A percentile compares a stretch with the other conserved stretches of the same genome.
Conservation (phyloP, 208 protist species). For the Blechomonas ayalai region DNA sequence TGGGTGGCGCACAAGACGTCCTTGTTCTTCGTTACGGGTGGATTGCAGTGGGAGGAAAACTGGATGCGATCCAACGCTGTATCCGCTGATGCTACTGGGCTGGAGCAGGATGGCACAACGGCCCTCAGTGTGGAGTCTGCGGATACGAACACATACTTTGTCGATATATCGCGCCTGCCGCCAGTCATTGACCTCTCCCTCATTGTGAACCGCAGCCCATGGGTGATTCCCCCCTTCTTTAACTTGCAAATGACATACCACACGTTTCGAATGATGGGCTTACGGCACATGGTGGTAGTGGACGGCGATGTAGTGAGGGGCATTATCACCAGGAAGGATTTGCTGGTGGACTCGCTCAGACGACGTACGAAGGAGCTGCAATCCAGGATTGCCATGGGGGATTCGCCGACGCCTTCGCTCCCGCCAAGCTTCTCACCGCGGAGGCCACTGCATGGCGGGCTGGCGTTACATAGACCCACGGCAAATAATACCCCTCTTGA, state of each 20-base stretch:
- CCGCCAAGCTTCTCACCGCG: too few relatives aligned
- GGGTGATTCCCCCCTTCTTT: conserved; percentile 81
- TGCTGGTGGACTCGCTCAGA: conserved; percentile 63
- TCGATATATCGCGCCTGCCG: conserved; percentile 27
- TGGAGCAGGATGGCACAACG: neutral
- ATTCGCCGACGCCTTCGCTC: too few relatives aligned
- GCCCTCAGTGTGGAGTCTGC: neutral
- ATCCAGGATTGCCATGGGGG: neutral
- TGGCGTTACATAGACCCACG: too few relatives aligned
- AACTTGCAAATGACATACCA: conserved; percentile 83
- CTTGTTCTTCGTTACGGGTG: conserved; percentile 42
- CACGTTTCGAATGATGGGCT: conserved; percentile 89
- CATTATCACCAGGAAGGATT: conserved; percentile 92
- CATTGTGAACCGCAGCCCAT: conserved; percentile 87
- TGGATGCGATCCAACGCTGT: conserved; percentile 27
- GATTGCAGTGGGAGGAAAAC: conserved; percentile 20
- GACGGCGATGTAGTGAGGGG: conserved; percentile 75
- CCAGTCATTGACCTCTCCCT: conserved; percentile 59
- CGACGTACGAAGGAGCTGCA: conserved; percentile 40
- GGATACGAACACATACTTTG: conserved; percentile 1
- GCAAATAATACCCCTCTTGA: too few relatives aligned
- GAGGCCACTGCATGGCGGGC: too few relatives aligned
- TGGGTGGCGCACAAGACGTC: conserved; percentile 67
- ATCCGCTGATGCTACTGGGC: conserved; percentile 2
- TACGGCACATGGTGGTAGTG: conserved; percentile 91